A percentile compares a stretch with the other conserved stretches of the same genome.
phyloP scores from a whole-genome alignment of 192 early-diverging fungal species.

The Phycomyces nitens region DNA sequence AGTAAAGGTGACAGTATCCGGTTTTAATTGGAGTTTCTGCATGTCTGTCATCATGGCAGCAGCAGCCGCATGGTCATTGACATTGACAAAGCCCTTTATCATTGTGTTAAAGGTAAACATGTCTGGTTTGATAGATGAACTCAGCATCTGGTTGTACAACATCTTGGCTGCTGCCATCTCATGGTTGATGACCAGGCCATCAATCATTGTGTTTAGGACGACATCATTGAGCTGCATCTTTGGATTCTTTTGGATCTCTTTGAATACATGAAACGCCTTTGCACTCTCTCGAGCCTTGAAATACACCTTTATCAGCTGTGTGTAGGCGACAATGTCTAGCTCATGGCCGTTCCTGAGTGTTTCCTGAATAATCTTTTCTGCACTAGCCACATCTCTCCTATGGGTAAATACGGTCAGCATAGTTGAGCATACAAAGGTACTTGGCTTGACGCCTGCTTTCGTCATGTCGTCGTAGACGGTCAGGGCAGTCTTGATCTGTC shows the following conservation, averaged over 20 bases:
- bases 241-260: slow-evolving; percentile 20
- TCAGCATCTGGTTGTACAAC: slow-evolving; percentile 24
- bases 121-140: slow-evolving; percentile 21
- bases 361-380: slow-evolving; percentile 17
- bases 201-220: slow-evolving; percentile 31
- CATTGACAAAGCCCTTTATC: slow-evolving; percentile 25
- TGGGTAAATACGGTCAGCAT: slow-evolving; percentile 24
- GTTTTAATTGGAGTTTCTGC: slow-evolving; percentile 11
- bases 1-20: slow-evolving; percentile 32
- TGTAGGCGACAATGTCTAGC: slow-evolving; percentile 20
- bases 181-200: slow-evolving; percentile 31
- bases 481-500: neutral
- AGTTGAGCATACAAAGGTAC: slow-evolving; percentile 4
- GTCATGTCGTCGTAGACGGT: slow-evolving; percentile 20
- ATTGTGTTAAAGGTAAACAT: slow-evolving; percentile 34
- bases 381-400: slow-evolving; percentile 2
- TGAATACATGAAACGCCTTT: slow-evolving; percentile 24
- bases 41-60: slow-evolving; percentile 21
- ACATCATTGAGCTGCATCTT: slow-evolving; percentile 22
- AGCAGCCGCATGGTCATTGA: slow-evolving; percentile 10
- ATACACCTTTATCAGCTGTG: slow-evolving; percentile 31
- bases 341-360: slow-evolving; percentile 13
- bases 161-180: slow-evolving; percentile 21
- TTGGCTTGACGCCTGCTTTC: slow-evolving; percentile 2
- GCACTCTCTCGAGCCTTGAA: slow-evolving; percentile 11